Percentiles rank a stretch among this genome's conserved stretches.
Evolutionary conservation across 768 basidiomycete genomes (phyloP).

Genomic region (Royoungia palumana): DNA sequence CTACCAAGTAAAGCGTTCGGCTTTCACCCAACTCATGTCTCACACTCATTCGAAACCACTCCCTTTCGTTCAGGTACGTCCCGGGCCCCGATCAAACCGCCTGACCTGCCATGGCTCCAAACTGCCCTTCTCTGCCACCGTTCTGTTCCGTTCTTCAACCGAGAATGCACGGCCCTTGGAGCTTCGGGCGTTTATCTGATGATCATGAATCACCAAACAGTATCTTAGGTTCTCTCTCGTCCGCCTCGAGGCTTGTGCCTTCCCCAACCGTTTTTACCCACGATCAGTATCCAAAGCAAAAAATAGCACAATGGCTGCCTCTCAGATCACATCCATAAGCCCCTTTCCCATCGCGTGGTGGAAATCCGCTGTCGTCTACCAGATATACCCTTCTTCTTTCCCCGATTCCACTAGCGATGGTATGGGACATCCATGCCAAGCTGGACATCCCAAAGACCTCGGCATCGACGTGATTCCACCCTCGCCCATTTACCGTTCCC

Average conservation of each 20-base stretch:
- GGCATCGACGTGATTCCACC: constrained; percentile 72
- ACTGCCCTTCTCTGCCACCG: not conserved
- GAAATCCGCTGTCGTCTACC: constrained; percentile 59
- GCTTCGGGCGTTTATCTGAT: constrained; percentile 12
- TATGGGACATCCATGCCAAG: constrained; percentile 59
- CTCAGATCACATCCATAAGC: constrained; percentile 1
- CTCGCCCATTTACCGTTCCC: constrained; percentile 56
- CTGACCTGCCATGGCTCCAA: not conserved
- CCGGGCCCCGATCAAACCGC: constrained; percentile 1
- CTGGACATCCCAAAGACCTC: constrained; percentile 63
- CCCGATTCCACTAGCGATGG: constrained; percentile 71
- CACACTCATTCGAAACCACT: not conserved
- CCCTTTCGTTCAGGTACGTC: not conserved
- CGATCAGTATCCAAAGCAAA: not conserved
- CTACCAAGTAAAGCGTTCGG: constrained; percentile 2
- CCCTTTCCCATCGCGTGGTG: constrained; percentile 44
- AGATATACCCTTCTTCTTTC: constrained; percentile 72
- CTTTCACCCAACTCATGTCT: constrained; percentile 7
- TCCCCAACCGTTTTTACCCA: constrained; percentile 9
- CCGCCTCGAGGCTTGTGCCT: constrained; percentile 23
- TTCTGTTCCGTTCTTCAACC: no score
- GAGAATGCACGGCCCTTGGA: not conserved
- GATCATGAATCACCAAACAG: constrained; percentile 6
- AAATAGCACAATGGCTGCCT: constrained; percentile 6
- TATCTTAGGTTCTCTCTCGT: constrained; percentile 7